Evolutionary conservation across 1,284 basidiomycete genomes (phyloP).

Genomic region (Omphalotus olearius): DNA sequence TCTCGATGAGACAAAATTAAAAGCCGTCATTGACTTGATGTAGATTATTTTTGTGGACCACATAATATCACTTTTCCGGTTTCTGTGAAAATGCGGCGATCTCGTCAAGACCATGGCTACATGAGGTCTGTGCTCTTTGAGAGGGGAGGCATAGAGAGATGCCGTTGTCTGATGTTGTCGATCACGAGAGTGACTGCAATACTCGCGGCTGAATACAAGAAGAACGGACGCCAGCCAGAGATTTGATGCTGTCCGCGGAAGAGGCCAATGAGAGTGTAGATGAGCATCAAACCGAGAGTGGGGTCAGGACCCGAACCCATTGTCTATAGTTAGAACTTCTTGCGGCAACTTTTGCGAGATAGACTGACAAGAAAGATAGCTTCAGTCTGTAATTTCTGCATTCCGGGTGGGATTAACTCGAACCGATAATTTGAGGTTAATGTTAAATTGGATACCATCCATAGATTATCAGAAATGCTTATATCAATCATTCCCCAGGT

Average conservation of each 20-base stretch:
- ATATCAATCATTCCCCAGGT: slow-evolving; percentile 10
- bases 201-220: not conserved
- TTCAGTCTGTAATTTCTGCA: slow-evolving; percentile 1
- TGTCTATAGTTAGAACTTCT: not conserved
- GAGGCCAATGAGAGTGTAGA: slow-evolving; percentile 11
- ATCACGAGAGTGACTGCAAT: not conserved
- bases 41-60: slow-evolving; percentile 5
- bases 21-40: slow-evolving; percentile 14
- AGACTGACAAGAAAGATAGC: not conserved
- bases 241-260: slow-evolving; percentile 4
- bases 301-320: slow-evolving; percentile 12
- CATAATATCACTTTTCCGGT: not conserved
- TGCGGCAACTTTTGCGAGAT: not conserved
- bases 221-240: slow-evolving; percentile 1
- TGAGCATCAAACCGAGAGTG: slow-evolving; percentile 4
- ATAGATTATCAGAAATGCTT: not conserved
- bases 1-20: slow-evolving; percentile 12
- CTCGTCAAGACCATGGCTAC: too few relatives aligned
- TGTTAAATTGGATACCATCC: not conserved
- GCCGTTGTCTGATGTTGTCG: not conserved
- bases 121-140: too few relatives aligned
- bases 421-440: not conserved
- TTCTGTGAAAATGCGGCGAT: too few relatives aligned
- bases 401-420: not conserved
- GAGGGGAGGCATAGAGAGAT: too few relatives aligned